These are phyloP conservation scores for Cladosporium cucumerinum DNA, from an alignment of 2,329 filamentous ascomycete species.

Conservation along the genomic window DNA sequence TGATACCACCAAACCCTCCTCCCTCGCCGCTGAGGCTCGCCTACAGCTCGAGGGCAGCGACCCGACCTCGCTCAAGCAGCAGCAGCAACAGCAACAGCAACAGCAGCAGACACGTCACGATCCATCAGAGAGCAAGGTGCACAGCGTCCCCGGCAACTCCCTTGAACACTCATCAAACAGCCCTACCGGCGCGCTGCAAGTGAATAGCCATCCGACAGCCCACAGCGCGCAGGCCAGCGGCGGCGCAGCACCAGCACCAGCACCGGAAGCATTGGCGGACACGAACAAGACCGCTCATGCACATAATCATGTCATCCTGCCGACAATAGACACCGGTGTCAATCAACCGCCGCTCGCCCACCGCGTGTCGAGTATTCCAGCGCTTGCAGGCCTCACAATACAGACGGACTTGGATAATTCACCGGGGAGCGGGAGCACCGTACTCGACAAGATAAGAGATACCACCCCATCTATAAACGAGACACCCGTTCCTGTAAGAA, in stretches of 20 bases:
- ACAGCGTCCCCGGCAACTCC: not conserved
- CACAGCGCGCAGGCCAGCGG: not conserved
- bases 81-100: too few relatives aligned
- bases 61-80: not conserved
- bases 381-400: conserved; percentile 24
- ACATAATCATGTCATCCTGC: conserved; percentile 7
- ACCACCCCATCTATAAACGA: conserved; percentile 33
- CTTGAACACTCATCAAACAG: not conserved
- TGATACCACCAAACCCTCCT: not conserved
- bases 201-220: not conserved
- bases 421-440: conserved; percentile 1
- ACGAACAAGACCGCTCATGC: conserved; percentile 1
- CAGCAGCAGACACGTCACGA: conserved; percentile 7
- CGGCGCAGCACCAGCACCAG: not conserved
- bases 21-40: conserved; percentile 8
- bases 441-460: conserved; percentile 13
- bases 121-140: not conserved
- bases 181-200: not conserved
- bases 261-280: not conserved
- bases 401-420: conserved; percentile 20
- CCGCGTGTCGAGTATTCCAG: conserved; percentile 16
- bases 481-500: conserved; percentile 31
- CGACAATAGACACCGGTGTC: conserved; percentile 11
- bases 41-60: not conserved
- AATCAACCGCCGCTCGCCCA: conserved; percentile 18